Conservation (phyloP, 148 eudicot genomes). For the Arctostaphylos glauca region DNA sequence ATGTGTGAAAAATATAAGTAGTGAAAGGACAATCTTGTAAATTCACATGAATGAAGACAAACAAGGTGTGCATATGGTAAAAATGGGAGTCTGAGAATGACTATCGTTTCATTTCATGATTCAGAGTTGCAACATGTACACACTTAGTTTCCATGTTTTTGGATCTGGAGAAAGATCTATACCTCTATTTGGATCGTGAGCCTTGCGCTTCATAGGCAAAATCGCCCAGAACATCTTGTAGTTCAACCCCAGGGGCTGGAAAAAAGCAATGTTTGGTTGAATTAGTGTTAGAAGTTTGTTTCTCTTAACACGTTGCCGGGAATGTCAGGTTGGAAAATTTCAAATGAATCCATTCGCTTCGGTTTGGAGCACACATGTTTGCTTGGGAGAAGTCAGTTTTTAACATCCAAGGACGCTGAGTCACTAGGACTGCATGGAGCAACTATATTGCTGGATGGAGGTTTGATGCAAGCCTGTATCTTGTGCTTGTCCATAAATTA, state of each 20-base stretch:
- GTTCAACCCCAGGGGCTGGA: neutral
- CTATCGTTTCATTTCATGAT: neutral
- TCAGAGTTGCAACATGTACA: neutral
- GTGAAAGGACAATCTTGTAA: no score
- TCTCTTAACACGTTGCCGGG: constrained; percentile 7
- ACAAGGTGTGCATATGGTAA: no score
- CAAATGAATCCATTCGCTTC: constrained; percentile 57
- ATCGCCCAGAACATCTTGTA: neutral
- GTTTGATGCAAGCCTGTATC: constrained; percentile 32
- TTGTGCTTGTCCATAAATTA: neutral
- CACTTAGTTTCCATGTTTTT: neutral
- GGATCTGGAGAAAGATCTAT: neutral
- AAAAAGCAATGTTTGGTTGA: neutral
- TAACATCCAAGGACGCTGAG: constrained; percentile 56
- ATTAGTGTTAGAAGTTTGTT: neutral
- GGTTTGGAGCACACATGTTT: constrained; percentile 69
- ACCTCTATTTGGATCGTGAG: neutral
- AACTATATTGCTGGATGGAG: constrained; percentile 86
- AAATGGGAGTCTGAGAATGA: no score
- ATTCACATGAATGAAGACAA: no score
- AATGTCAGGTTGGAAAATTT: constrained; percentile 72
- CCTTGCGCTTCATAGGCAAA: neutral
- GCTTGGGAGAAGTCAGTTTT: constrained; percentile 88
- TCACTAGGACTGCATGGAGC: constrained; percentile 62
- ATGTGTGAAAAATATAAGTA: no score